Evolutionary conservation across 306 rosid species (phyloP), one percentile per base, ranked within the genome.

Genomic region (Begonia masoniana): DNA sequence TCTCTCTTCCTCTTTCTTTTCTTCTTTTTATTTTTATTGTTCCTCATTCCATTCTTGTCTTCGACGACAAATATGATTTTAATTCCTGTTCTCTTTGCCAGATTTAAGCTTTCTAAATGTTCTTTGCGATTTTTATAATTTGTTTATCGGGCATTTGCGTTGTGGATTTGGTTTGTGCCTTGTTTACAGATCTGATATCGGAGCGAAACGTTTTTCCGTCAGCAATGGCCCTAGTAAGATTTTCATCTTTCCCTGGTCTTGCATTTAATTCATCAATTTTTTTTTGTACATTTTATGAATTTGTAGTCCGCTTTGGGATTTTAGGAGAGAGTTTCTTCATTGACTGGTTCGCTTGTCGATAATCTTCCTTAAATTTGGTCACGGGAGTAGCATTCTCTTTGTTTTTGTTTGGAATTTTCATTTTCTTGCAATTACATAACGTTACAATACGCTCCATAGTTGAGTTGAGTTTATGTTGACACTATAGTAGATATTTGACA

Each of bases 141-240:
- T n/a, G 8, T 50, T 13, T 50, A 10, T 50, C 21, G 10, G 9
- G 3, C 9, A 14, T n/a, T 50, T 14, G 13, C 7, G 10, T 15
- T 12, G 42, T 15, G 10, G 14, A 4, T 21, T 21, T 21, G 1
- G 24, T 21, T 5, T 31, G 39, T 31, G 39, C 43, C 66, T 15
- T 62, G 43, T 57, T 56, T 41, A 51, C 80, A 75, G 88, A 77
- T 86, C 93, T 67, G 62, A 15, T 21, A 19, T 71, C 57, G 35
- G 75, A 26, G 81, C 59, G 52, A 66, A 63, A 31, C 71, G 54
- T 61, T 65, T 68, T 71, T 71, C 67, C 67, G 46, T 12, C 43
- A 68, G 83, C 80, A 64, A 86, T 86, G 95, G 82, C 85, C 65
- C 78, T 86, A 82, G 88, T 78, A 68, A 71, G 93, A n/a, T 50